Evolutionary conservation across 129 eudicot genomes (phyloP).

Genomic region (Pittosporum tobira): DNA sequence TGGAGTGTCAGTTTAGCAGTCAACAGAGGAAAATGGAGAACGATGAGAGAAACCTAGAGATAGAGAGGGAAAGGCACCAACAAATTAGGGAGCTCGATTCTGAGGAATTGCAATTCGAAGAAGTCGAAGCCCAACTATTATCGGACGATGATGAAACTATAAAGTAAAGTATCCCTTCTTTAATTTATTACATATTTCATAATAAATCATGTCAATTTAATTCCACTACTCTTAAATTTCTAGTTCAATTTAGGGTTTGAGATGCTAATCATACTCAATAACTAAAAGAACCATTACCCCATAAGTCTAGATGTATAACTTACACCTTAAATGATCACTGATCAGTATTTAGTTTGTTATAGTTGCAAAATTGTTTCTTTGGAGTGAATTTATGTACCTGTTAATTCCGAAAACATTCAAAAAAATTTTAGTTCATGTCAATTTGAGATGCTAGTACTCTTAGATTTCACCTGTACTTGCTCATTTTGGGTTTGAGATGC

Average conservation of each 20-base stretch:
- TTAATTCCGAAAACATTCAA: no score
- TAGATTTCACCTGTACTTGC: no score
- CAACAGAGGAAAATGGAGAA: conserved; percentile 37
- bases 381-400: no score
- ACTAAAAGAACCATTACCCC: background rate
- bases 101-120: conserved; percentile 84
- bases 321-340: background rate
- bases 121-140: conserved; percentile 66
- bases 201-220: background rate
- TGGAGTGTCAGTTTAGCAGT: no score
- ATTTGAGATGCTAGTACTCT: no score
- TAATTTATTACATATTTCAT: background rate
- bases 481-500: no score
- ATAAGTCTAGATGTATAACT: no score
- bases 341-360: background rate
- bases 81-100: conserved; percentile 76
- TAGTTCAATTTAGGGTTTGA: background rate
- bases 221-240: background rate
- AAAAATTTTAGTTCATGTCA: no score
- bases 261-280: background rate
- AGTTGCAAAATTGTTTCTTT: no score
- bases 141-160: conserved; percentile 41
- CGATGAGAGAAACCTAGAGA: conserved; percentile 46
- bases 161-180: conserved; percentile 13
- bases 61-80: conserved; percentile 64